Evolutionary conservation across 805 yeast species (phyloP), one percentile per base, ranked within the genome.

Genomic region (Martiniozyma abietophila): DNA sequence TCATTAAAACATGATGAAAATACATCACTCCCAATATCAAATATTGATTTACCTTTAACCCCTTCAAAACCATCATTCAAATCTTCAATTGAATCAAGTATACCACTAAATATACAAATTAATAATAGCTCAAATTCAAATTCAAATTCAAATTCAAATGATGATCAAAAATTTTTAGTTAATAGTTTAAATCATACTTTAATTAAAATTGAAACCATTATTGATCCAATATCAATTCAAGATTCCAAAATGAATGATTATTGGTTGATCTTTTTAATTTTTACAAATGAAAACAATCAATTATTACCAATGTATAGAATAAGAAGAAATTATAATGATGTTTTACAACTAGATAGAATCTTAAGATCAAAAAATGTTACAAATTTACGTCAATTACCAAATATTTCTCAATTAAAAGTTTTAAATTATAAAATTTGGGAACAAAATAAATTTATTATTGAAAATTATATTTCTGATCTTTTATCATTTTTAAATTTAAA

Each of bases 261-360:
- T 12, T 58, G 58, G 19, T 65, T 81, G 16, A 64, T 80, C 1
- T 65, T 88, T 35, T 67, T 79, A 12, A 74, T 81, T 4, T 59
- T 68, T 29, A 89, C 81, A 44, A 67, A 76, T 22, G 74, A 66
- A 17, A 58, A 64, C 25, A 43, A 47, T 6, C 84, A 77, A 46
- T 69, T 82, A 63, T 56, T 51, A 21, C 58, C 58, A 20, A 44
- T 58, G 28, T 88, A 94, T 80, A 67, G 76, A 45, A 74, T 84
- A 34, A 62, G 74, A 27, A 85, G 85, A 48, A 55, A 74, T 2
- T 69, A 75, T 39, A 59, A 70, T 2, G 79, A 77, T 45, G 58
- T 89, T n/a, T 42, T 62, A 5, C 62, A 66, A 8, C 64, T 88
- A 41, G 94, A 85, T 54, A 54, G 59, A 16, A 71, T 67, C 25